A percentile compares a stretch with the other conserved stretches of the same genome.
These are phyloP conservation scores for Tephrocybe sp. DNA, from an alignment of 768 basidiomycete genomes.

Conservation along the genomic window DNA sequence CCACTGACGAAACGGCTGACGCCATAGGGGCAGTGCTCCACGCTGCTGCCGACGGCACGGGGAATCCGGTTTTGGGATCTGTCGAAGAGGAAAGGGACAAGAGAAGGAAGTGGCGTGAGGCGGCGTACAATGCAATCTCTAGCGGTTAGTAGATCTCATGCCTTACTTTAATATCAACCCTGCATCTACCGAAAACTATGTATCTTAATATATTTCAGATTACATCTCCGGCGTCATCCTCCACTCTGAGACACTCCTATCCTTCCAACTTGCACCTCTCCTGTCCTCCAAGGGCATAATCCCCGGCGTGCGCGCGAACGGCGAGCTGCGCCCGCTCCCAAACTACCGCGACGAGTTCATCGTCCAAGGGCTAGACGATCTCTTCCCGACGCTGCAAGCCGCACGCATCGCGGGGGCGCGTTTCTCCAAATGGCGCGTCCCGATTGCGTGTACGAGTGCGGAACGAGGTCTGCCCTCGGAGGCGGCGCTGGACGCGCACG, in stretches of 20 bases:
- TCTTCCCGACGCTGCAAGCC: constrained; percentile 40
- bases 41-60: constrained; percentile 30
- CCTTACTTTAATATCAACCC: too few species aligned
- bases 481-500: constrained; percentile 42
- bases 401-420: constrained; percentile 45
- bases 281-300: constrained; percentile 46
- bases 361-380: constrained; percentile 49
- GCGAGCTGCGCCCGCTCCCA: constrained; percentile 45
- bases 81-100: constrained; percentile 38
- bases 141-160: constrained; percentile 40
- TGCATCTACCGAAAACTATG: neutral
- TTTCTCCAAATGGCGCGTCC: constrained; percentile 54
- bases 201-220: neutral
- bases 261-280: constrained; percentile 47
- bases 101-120: constrained; percentile 43
- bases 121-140: constrained; percentile 40
- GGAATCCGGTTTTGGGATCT: constrained; percentile 23
- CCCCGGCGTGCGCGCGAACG: constrained; percentile 50
- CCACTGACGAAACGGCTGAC: constrained; percentile 52
- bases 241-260: constrained; percentile 46
- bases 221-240: constrained; percentile 51
- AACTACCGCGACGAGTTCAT: constrained; percentile 44
- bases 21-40: constrained; percentile 38
- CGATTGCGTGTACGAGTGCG: constrained; percentile 42
- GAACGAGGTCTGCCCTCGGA: constrained; percentile 37